Evolutionary conservation across 1,139 yeast species (phyloP).

Genomic region (Pichia cactophila): DNA sequence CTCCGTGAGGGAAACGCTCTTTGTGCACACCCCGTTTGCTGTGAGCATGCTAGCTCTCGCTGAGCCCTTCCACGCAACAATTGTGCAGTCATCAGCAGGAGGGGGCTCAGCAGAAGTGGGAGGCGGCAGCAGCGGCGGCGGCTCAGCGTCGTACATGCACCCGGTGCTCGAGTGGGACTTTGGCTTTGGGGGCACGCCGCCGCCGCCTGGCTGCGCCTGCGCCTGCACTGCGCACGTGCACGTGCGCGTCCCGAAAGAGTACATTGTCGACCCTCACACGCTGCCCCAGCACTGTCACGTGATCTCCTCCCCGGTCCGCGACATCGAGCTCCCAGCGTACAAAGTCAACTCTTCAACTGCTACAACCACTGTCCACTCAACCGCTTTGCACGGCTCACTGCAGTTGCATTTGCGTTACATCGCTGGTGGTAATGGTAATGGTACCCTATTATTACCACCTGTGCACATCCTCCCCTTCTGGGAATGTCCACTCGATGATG

Average conservation of each 20-base stretch:
- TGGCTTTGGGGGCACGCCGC: not conserved
- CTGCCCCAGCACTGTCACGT: not conserved
- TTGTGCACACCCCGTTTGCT: not conserved
- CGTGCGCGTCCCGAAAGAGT: not conserved
- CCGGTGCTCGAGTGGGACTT: not conserved
- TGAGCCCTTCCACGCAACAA: no score
- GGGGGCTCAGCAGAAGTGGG: no score
- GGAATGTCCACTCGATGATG: not conserved
- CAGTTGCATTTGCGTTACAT: not conserved
- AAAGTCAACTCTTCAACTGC: not conserved
- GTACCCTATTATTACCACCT: not conserved
- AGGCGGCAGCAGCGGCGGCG: no score
- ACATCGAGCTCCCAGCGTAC: not conserved
- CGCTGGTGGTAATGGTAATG: not conserved
- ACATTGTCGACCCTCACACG: not conserved
- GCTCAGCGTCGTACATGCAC: not conserved
- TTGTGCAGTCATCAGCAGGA: no score
- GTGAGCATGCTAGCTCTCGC: no score
- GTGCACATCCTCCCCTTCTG: not conserved
- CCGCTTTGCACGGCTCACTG: not conserved
- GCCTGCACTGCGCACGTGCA: not conserved
- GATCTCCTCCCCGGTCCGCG: not conserved
- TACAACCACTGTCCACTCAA: not conserved
- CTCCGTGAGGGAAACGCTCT: not conserved
- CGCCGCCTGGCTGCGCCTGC: not conserved